phyloP scores from a whole-genome alignment of 108 stramenopile species.

The Pseudonitzschia multiseries region DNA sequence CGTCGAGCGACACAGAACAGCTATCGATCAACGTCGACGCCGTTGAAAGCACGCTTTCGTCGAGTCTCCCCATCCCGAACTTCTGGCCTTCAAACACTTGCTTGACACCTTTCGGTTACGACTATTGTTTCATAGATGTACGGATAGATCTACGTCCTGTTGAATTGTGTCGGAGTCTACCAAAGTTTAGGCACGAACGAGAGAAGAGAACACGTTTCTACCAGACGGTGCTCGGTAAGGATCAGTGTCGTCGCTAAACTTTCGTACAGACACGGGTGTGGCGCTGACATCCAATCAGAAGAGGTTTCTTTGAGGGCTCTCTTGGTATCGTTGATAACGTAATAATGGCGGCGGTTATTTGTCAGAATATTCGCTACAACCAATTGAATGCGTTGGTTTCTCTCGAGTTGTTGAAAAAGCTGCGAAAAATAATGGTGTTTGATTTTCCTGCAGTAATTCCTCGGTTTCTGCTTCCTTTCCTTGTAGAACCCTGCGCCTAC shows the following conservation, averaged over 20 bases:
- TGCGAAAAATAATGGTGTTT: too few species aligned
- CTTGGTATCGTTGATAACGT: background rate
- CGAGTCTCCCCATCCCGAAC: background rate
- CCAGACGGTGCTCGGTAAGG: background rate
- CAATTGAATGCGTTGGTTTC: too few species aligned
- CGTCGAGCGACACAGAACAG: background rate
- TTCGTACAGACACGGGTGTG: background rate
- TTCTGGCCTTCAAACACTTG: background rate
- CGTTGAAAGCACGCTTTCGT: constrained; percentile 1
- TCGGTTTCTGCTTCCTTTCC: too few species aligned
- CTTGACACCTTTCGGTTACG: too few species aligned
- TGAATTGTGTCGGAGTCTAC: too few species aligned
- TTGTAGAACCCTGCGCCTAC: background rate
- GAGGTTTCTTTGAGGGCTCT: background rate
- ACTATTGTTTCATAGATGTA: too few species aligned
- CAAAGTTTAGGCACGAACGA: too few species aligned
- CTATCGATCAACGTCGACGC: constrained; percentile 13
- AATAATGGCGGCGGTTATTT: background rate
- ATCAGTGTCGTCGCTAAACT: background rate
- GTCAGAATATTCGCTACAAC: too few species aligned
- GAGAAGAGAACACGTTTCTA: background rate
- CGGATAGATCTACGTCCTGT: too few species aligned
- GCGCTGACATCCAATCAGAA: background rate
- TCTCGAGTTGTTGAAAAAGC: too few species aligned
- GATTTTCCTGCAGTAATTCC: too few species aligned